Evolutionary conservation across 768 basidiomycete genomes (phyloP), one percentile per base, ranked within the genome.

Genomic region (Termitomyces sp.): DNA sequence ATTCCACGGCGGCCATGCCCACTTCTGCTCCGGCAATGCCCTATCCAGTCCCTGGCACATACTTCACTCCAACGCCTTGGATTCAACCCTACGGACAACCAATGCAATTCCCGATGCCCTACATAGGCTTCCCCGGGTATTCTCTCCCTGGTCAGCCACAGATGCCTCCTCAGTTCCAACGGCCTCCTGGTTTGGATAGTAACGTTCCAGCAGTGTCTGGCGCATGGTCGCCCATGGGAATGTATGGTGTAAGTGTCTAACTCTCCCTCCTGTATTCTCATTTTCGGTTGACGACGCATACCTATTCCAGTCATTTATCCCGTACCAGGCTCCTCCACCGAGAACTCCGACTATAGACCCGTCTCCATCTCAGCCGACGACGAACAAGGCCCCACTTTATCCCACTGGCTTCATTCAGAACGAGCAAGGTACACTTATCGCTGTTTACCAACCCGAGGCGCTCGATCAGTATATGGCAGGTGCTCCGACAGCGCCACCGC

Each of bases 391-490:
- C 4, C 86, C 88, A 17, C 70, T 88, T 11, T 72, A 79, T 43
- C 83, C 87, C 1, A 80, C 83, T 0, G 85, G 86, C 2, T 90
- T 89, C 63, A 80, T 87, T 52, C 86, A 88, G 58, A 83, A 84
- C 54, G 85, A 88, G 54, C 84, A 86, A 50, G 86, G 88, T 5
- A 81, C 81, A n/a, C 74, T 89, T 28, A 80, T 88, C 41, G 79
- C 88, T 23, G 78, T 88, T 32, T 89, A 90, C 65, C 80, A 79
- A 25, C 83, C 83, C 3, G 88, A 89, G 45, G 86, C 83, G 1
- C 76, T 89, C 27, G 80, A 86, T 59, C 81, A 82, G 52, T 89
- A 89, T 61, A 83, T 89, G 81, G 66, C 83, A 23, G 71, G 74
- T 48, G 70, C 68, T 56, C 75, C 74, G 27, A 55, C 52, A 14